Conservation (phyloP, 2,329 filamentous ascomycete species). For the Fusarium algeriense region DNA sequence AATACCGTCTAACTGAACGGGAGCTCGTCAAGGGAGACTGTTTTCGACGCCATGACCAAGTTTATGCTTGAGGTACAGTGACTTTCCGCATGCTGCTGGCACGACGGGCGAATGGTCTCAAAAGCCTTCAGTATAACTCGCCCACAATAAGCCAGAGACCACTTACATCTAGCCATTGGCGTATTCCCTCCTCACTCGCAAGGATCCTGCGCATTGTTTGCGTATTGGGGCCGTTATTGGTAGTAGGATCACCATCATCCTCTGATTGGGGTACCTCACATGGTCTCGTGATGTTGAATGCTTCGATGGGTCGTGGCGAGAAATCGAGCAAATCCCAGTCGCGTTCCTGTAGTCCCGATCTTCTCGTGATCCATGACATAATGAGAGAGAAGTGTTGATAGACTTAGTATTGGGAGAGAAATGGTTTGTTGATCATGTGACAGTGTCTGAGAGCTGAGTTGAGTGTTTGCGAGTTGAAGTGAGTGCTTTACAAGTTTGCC, state of each 20-base stretch:
- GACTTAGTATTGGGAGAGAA: background rate
- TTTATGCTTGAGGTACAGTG: background rate
- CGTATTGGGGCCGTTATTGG: background rate
- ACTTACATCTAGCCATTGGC: background rate
- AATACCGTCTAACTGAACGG: background rate
- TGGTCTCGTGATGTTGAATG: background rate
- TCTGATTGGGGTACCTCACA: too few species aligned
- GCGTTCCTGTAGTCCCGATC: background rate
- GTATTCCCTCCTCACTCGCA: background rate
- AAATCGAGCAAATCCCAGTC: background rate
- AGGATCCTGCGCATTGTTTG: background rate
- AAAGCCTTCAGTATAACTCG: background rate
- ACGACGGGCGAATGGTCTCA: background rate
- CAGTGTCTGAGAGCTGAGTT: background rate
- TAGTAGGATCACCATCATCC: background rate
- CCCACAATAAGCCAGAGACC: background rate
- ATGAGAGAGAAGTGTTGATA: background rate
- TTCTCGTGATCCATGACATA: background rate
- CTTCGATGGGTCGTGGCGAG: background rate
- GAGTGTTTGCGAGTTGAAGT: background rate
- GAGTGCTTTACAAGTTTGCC: background rate
- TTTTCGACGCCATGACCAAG: background rate
- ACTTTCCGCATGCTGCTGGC: background rate
- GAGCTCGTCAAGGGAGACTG: background rate
- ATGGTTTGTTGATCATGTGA: background rate